Evolutionary conservation across 2,329 filamentous ascomycete genomes (phyloP), one percentile per base, ranked within the genome.

Genomic region (Hypoxylon sp.): DNA sequence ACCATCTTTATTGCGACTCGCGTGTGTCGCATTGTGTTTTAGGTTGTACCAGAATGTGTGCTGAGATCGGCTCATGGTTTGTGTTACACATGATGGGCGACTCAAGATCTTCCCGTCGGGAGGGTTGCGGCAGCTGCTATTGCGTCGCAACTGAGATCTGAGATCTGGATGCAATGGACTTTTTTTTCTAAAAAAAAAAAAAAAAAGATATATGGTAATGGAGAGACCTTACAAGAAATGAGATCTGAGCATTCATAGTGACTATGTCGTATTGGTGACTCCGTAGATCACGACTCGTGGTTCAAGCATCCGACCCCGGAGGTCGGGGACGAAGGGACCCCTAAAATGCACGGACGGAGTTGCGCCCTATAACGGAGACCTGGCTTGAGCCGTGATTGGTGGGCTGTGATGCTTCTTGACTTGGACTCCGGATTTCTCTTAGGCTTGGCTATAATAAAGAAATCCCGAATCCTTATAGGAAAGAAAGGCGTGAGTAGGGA

Each of bases 171-270:
- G 56, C 56, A 53, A 57, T 57, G 51, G 59, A 59, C 4, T 26
- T 61, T 59, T 41, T 10, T n/a, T n/a, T n/a, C n/a, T n/a, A n/a
- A n/a, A n/a, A n/a, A n/a, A n/a, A n/a, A n/a, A n/a, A n/a, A n/a
- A n/a, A n/a, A n/a, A n/a, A 17, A 61, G 37, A 59, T 56, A 30
- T 26, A 55, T 52, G 58, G 54, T 43, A 52, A 55, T 56, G 54
- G 52, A 13, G n/a, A 56, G n/a, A 37, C 60, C 74, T 75, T 71
- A 76, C 74, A 62, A 76, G 72, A 63, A 76, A 76, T 50, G 72
- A 75, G 68, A 76, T 76, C 65, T 76, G 74, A 55, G 73, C 71
- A 64, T 76, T 76, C 74, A 76, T 76, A 37, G 62, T 74, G 64
- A 65, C 54, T 47, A 60, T 65, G 66, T 65, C 62, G 65, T 67